These are phyloP conservation scores for Teunomyces pallodes DNA, from an alignment of 805 yeast species.

Conservation along the genomic window DNA sequence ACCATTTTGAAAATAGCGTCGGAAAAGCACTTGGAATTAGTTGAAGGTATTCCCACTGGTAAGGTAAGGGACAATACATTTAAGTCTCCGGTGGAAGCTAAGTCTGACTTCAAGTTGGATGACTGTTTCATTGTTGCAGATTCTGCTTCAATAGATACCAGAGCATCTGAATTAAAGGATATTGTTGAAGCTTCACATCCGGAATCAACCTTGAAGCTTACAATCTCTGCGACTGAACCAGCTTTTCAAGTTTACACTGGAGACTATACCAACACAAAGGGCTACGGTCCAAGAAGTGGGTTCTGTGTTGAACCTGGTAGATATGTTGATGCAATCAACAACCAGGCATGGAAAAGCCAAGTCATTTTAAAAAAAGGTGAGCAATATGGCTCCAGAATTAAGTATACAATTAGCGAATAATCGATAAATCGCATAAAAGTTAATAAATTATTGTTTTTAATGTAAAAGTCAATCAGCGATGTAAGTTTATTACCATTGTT, in stretches of 20 bases:
- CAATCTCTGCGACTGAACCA: constrained; percentile 59
- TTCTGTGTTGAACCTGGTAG: constrained; percentile 64
- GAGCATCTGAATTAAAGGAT: constrained; percentile 30
- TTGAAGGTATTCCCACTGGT: constrained; percentile 48
- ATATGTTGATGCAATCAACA: constrained; percentile 53
- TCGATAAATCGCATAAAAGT: neutral
- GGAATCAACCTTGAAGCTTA: constrained; percentile 38
- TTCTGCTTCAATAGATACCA: constrained; percentile 44
- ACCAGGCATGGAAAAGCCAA: constrained; percentile 44
- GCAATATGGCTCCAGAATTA: constrained; percentile 49
- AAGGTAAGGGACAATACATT: constrained; percentile 23
- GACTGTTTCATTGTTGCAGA: constrained; percentile 50
- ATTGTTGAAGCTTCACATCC: constrained; percentile 48
- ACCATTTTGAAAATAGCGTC: constrained; percentile 34
- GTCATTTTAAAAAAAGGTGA: constrained; percentile 49
- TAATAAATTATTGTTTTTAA: too few relatives aligned
- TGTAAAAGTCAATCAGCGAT: too few relatives aligned
- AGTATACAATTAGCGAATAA: constrained; percentile 16
- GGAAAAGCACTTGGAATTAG: constrained; percentile 42
- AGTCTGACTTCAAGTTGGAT: constrained; percentile 23
- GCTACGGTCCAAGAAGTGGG: constrained; percentile 44
- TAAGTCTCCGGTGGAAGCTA: constrained; percentile 17
- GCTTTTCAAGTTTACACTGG: constrained; percentile 67
- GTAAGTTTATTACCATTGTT: too few relatives aligned
- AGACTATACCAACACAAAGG: constrained; percentile 42